These are phyloP conservation scores for Boletus eberwhitei DNA, from an alignment of 768 basidiomycete species.

Conservation along the genomic window DNA sequence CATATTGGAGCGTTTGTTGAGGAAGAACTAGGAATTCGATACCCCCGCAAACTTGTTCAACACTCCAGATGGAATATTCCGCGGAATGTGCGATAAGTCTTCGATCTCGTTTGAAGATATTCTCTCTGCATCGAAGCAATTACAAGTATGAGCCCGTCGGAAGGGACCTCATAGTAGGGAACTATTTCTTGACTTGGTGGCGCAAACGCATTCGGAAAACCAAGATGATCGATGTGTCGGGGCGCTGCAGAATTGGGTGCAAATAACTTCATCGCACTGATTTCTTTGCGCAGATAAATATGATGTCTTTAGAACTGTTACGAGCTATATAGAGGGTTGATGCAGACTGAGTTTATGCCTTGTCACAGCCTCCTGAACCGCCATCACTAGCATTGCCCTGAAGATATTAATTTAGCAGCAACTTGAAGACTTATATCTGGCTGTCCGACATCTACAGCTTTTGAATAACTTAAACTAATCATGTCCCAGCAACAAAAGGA, in stretches of 20 bases:
- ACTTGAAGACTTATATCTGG: background rate
- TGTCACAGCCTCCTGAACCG: background rate
- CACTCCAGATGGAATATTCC: conserved; percentile 63
- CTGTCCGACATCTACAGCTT: background rate
- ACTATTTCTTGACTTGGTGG: background rate
- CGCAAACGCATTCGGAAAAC: background rate
- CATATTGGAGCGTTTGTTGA: background rate
- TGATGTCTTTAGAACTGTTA: background rate
- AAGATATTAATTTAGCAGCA: background rate
- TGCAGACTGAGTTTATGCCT: no score
- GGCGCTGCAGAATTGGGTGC: background rate
- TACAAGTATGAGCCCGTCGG: background rate
- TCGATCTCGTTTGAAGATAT: conserved; percentile 74
- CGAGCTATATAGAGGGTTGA: no score
- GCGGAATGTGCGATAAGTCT: conserved; percentile 84
- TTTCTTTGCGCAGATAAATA: background rate
- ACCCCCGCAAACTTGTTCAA: conserved; percentile 66
- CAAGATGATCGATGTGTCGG: background rate
- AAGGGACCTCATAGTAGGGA: background rate
- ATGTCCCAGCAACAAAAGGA: conserved; percentile 38
- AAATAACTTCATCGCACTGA: background rate
- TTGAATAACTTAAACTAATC: background rate
- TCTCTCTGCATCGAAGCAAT: conserved; percentile 29
- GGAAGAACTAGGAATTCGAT: conserved; percentile 63
- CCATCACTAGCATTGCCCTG: background rate